Evolutionary conservation across 768 basidiomycete species (phyloP).

Genomic region (Kwoniella mangroviensis): DNA sequence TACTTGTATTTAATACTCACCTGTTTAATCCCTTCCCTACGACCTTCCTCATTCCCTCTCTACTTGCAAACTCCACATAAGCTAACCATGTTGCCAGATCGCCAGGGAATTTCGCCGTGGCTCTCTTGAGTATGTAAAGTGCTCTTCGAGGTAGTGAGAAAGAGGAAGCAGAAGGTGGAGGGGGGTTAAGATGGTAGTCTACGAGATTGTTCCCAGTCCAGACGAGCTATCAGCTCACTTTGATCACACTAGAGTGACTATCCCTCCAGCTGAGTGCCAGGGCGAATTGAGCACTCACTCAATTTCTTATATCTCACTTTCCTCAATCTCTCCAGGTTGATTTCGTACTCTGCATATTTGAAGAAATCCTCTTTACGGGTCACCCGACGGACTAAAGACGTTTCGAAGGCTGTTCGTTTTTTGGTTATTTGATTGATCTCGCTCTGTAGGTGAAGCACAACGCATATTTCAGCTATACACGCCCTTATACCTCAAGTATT

Average conservation of each 20-base stretch:
- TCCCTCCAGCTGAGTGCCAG: neutral
- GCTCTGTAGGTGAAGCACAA: constrained; percentile 64
- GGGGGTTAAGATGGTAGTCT: constrained; percentile 55
- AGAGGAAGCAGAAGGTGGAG: constrained; percentile 73
- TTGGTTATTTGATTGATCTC: constrained; percentile 85
- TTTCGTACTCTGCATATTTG: constrained; percentile 90
- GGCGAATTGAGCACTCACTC: constrained; percentile 62
- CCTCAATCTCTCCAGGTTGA: constrained; percentile 79
- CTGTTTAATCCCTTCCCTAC: constrained; percentile 82
- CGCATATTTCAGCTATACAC: no score
- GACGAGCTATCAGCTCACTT: neutral
- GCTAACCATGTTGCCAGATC: constrained; percentile 88
- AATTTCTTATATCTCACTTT: constrained; percentile 74
- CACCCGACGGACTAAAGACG: constrained; percentile 76
- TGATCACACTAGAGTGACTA: neutral
- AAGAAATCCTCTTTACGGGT: constrained; percentile 86
- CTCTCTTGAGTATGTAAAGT: constrained; percentile 88
- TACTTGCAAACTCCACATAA: constrained; percentile 82
- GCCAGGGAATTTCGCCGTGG: constrained; percentile 81
- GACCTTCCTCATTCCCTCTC: constrained; percentile 75
- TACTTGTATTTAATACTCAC: constrained; percentile 59
- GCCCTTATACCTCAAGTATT: no score
- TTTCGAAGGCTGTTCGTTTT: constrained; percentile 81
- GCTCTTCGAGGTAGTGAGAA: constrained; percentile 82
- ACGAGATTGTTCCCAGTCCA: neutral